Percentiles rank a stretch among this genome's conserved stretches.
These are phyloP conservation scores for Orychophragmus violaceus DNA, from an alignment of 345 rosid species.

Conservation along the genomic window DNA sequence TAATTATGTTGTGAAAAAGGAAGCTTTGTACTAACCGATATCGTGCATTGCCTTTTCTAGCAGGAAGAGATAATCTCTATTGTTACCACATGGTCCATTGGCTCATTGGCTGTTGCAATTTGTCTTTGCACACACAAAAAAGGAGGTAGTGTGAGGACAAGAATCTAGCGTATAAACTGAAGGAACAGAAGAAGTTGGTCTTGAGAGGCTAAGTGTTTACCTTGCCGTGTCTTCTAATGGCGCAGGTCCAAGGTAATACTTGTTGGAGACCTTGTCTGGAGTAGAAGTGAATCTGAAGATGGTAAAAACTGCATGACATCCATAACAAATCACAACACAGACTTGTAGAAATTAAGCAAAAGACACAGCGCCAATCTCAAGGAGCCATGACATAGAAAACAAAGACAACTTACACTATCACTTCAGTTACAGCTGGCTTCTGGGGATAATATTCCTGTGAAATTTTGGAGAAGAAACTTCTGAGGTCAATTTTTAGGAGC, in stretches of 20 bases:
- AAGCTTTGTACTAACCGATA: constrained; percentile 46
- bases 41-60: constrained; percentile 88
- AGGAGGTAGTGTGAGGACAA: not conserved
- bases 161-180: not conserved
- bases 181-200: not conserved
- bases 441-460: constrained; percentile 57
- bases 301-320: not conserved
- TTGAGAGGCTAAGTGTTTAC: constrained; percentile 42
- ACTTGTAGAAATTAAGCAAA: too few relatives aligned
- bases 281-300: constrained; percentile 84
- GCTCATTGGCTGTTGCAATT: constrained; percentile 89
- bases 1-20: not conserved
- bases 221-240: constrained; percentile 91
- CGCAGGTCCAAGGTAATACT: constrained; percentile 93
- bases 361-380: too few relatives aligned
- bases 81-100: constrained; percentile 98
- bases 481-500: not conserved
- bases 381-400: not conserved
- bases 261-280: constrained; percentile 73
- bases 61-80: constrained; percentile 78
- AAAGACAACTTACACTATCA: constrained; percentile 67
- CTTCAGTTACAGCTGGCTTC: constrained; percentile 61
- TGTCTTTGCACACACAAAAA: constrained; percentile 41
- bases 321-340: not conserved
- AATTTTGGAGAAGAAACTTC: not conserved